Base-by-base conservation (phyloP, 2,329 filamentous ascomycete genomes). In the Zasmidium angulare region DNA sequence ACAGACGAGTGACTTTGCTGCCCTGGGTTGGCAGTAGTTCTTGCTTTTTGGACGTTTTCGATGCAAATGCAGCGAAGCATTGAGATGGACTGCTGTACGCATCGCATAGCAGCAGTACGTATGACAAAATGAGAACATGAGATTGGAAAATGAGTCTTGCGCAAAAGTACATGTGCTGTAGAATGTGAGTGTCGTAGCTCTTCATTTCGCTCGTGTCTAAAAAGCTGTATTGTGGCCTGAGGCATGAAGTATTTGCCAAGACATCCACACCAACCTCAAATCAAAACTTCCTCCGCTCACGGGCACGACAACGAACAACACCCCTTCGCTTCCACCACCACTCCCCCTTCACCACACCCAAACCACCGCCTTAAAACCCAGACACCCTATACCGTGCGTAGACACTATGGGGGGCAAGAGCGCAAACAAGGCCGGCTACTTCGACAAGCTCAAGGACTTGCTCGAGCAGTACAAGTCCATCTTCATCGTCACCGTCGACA, bases 381-480 rank as follows among this genome's bases (percentile, higher is more conserved):
- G 46, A 46, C 26, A 65, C 63, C 70, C 69, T 71, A 70, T 72
- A 70, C 64, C 67, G 70, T 68, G 65, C 59, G 43, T n/a, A 53
- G 71, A 70, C 71, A 66, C 62, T 71, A 75, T 75, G 73, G 73
- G 73, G 70, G 73, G 73, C 92, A 97, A 91, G 85, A 85, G 90
- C 76, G 86, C 84, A 77, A 93, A 89, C 88, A 99, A 98, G 88
- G 86, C 91, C 80, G 90, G 81, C 80, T 96, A 99, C 88, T 99
- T 99, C 86, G 93, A 97, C 82, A 98, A 98, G 92, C 92, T 99
- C 80, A 96, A 97, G 89, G 81, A 80, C 81, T 88, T 98, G 80
- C 89, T 99, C 80, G 91, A 98, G 85, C 89, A 92, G 80, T 98
- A 96, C 89, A 87, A 87, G 80, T 93, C 90, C 77, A 90, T 98